Base-by-base conservation (phyloP, 192 early-diverging fungal species). In the Mortierella antarctica region DNA sequence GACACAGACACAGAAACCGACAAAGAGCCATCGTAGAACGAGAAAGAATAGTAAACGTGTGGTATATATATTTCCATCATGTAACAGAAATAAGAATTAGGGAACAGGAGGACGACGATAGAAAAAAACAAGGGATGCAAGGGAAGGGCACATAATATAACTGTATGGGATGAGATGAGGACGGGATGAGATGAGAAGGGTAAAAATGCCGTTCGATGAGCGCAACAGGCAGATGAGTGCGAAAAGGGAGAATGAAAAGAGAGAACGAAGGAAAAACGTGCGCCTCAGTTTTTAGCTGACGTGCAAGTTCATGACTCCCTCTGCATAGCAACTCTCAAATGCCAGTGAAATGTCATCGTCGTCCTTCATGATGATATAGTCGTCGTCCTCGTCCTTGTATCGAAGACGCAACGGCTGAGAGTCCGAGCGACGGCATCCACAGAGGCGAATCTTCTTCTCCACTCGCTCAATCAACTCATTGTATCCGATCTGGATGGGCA, bases 301-400 rank as follows among this genome's bases (percentile, higher is more conserved):
- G 71, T 83, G 88, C 51, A 90, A 67, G 62, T 88, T 87, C 73
- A 90, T 83, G 15, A 85, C 81, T 47, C 82, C 74, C 2, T 84
- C 80, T 11, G 82, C 76, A 49, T 82, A 77, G 20, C 81, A 72
- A 45, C 83, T 87, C 82, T 96, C 96, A 86, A 99, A 96, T 7
- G 95, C 96, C 91, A 97, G 84, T 54, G 88, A 90, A 41, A 99
- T 93, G 74, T 99, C 97, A 59, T 96, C 95, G 78, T 97, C 92
- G 18, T 90, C 92, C 67, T 92, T 92, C 54, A 99, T 91, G 48
- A 90, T 91, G 20, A 97, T 91, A 76, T 92, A 89, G 73, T 98
- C 96, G 50, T 95, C 93, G 73, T 97, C 97, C 82, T 98, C 96
- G 73, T 99, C 97, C 75, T 92, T 90, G 74, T 98, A 98, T 72